phyloP scores from a whole-genome alignment of 805 yeast genomes.

The Yarrowia sp. region DNA sequence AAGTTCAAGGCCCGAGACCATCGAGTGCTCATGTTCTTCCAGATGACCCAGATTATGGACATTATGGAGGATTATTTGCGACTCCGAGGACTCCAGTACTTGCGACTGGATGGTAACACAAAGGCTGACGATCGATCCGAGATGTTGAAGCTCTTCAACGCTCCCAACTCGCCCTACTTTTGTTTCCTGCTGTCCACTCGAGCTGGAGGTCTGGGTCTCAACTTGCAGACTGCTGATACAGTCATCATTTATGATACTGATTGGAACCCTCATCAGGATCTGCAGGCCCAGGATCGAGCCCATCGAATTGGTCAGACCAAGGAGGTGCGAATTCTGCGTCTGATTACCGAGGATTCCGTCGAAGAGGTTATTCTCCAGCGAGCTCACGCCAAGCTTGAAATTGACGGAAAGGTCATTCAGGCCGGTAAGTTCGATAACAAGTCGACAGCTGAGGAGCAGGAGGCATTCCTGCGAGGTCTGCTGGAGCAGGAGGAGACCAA shows the following conservation, averaged over 20 bases:
- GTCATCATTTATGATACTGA: conserved; percentile 96
- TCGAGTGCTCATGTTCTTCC: conserved; percentile 88
- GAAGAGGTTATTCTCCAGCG: conserved; percentile 92
- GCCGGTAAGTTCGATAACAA: conserved; percentile 98
- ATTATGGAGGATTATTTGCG: conserved; percentile 95
- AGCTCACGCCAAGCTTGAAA: conserved; percentile 88
- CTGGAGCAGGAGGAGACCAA: conserved; percentile 77
- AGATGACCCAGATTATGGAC: conserved; percentile 98
- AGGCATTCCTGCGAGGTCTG: conserved; percentile 82
- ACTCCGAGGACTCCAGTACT: conserved; percentile 63
- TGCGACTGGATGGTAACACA: conserved; percentile 92
- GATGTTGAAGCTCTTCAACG: conserved; percentile 75
- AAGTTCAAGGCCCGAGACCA: conserved; percentile 84
- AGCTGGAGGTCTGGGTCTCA: conserved; percentile 97
- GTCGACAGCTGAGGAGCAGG: conserved; percentile 95
- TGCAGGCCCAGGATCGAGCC: conserved; percentile 98
- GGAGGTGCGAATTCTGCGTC: conserved; percentile 87
- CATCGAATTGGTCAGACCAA: conserved; percentile 98
- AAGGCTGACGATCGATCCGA: conserved; percentile 94
- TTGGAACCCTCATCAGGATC: conserved; percentile 99
- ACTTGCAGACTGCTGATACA: conserved; percentile 95
- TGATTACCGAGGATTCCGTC: conserved; percentile 87
- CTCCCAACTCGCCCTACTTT: conserved; percentile 78
- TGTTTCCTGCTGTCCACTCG: conserved; percentile 88
- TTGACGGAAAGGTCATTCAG: conserved; percentile 96